Evolutionary conservation across 2,329 filamentous ascomycete species (phyloP), one percentile per base, ranked within the genome.

Genomic region (Verticillium longisporum): DNA sequence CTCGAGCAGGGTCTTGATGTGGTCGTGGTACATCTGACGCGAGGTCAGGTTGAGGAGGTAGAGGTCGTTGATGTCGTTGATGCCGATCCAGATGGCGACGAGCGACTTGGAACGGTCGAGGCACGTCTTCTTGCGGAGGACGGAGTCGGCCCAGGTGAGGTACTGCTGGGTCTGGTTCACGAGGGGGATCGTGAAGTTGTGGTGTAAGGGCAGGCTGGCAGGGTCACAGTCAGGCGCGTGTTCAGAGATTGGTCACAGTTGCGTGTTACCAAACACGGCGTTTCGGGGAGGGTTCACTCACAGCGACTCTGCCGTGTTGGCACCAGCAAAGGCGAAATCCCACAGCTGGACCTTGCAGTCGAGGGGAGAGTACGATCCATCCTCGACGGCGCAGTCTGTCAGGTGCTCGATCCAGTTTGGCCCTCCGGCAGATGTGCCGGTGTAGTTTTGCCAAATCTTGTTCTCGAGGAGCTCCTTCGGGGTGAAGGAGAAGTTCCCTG

Each of bases 301-400:
- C 74, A 73, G 75, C 61, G 74, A 69, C 9, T 71, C 71, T 6
- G 77, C 77, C 18, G 83, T 76, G 60, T 84, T 79, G 0, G 80
- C 75, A 2, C 82, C 82, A 1, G 79, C 81, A 62, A 83, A 84
- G 0, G 82, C 81, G 65, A 84, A 84, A 61, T 84, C 77, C 82
- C 82, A 85, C 0, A 85, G 72, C 59, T 83, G 78, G 11, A 70
- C 73, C 10, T 73, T 63, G 66, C 82, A 84, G 21, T 71, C 70
- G 32, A 68, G 67, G 2, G 80, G 81, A 2, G 73, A 71, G 10
- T 73, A 78, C 3, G 78, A 66, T 7, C 79, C 79, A 14, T 73
- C 68, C 41, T 77, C 66, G 9, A 78, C 57, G n/a, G 78, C 80
- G 66, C 83, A 84, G 1, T 71, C 69, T 6, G 82, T 84, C 26